Evolutionary conservation across 2,329 filamentous ascomycete genomes (phyloP).

Genomic region (Talaromyces atroroseus): DNA sequence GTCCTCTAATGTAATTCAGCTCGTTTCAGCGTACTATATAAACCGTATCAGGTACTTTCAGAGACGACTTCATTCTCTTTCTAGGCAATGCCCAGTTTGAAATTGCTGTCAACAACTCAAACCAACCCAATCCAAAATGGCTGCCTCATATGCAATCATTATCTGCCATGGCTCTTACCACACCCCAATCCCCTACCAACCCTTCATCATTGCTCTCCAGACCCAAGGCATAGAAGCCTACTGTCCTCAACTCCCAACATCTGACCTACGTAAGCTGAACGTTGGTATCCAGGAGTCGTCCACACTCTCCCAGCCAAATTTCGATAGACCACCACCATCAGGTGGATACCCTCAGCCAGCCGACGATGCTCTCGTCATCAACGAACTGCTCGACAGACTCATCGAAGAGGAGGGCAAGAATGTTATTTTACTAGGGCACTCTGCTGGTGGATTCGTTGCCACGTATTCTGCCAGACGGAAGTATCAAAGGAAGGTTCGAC

Average conservation of each 20-base stretch:
- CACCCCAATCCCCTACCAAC: constrained; percentile 25
- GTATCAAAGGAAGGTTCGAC: constrained; percentile 20
- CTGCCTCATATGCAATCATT: not conserved
- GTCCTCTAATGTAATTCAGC: too few species aligned
- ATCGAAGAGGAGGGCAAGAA: constrained; percentile 19
- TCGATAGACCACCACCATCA: constrained; percentile 19
- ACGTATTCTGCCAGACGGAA: constrained; percentile 26
- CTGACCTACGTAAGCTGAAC: constrained; percentile 52
- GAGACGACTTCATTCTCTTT: too few species aligned
- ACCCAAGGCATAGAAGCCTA: constrained; percentile 24
- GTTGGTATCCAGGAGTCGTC: constrained; percentile 45
- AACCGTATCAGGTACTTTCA: too few species aligned
- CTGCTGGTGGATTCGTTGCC: constrained; percentile 30
- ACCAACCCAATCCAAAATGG: not conserved
- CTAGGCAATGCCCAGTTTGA: too few species aligned
- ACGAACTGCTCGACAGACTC: constrained; percentile 3
- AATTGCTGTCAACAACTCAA: too few species aligned
- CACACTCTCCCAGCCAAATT: constrained; percentile 4
- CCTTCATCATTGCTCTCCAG: constrained; percentile 20
- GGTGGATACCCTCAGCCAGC: constrained; percentile 23
- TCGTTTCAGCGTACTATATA: too few species aligned
- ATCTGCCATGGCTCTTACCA: constrained; percentile 23
- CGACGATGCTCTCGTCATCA: constrained; percentile 12
- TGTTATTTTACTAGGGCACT: constrained; percentile 29
- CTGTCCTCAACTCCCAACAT: constrained; percentile 31